A percentile compares a stretch with the other conserved stretches of the same genome.
phyloP scores from a whole-genome alignment of 139 green algal species.

The Chlorella sorokiniana region DNA sequence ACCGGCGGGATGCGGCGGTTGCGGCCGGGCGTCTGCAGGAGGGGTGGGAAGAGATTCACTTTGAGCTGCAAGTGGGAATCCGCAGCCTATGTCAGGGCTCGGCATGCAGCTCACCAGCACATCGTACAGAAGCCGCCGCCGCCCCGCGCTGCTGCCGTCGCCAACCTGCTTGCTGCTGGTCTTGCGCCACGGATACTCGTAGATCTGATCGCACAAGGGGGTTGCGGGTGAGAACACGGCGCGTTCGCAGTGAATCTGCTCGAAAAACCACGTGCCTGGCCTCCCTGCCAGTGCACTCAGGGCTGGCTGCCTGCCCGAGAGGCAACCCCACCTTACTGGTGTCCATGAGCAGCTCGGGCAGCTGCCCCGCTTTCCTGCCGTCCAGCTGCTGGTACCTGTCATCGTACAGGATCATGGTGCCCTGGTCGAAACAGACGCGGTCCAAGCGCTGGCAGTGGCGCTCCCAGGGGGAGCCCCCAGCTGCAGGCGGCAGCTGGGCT shows the following conservation, averaged over 20 bases:
- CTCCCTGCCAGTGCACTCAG: background rate
- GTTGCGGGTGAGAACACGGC: too few relatives aligned
- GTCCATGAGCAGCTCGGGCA: slow-evolving; percentile 19
- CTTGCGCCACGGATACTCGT: slow-evolving; percentile 25
- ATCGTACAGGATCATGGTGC: slow-evolving; percentile 12
- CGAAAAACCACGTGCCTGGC: too few relatives aligned
- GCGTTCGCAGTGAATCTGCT: too few relatives aligned
- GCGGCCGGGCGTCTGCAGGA: background rate
- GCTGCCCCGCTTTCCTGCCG: background rate
- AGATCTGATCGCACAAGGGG: background rate
- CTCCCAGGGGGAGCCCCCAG: slow-evolving; percentile 10
- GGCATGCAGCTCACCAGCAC: background rate
- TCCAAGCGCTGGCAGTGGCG: slow-evolving; percentile 16
- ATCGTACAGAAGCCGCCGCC: background rate
- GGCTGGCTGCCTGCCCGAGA: background rate
- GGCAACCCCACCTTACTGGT: slow-evolving; percentile 12
- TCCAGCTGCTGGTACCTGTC: slow-evolving; percentile 25
- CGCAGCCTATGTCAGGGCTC: too few relatives aligned
- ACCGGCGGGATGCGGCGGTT: slow-evolving; percentile 9
- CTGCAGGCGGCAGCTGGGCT: slow-evolving; percentile 3
- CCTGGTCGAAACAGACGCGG: slow-evolving; percentile 19
- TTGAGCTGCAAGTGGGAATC: too few relatives aligned
- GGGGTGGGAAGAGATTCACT: background rate
- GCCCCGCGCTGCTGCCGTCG: background rate
- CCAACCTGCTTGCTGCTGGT: background rate